A percentile compares a stretch with the other conserved stretches of the same genome.
Conservation (phyloP, 495 filamentous ascomycete species). For the Xylaria palmicola region DNA sequence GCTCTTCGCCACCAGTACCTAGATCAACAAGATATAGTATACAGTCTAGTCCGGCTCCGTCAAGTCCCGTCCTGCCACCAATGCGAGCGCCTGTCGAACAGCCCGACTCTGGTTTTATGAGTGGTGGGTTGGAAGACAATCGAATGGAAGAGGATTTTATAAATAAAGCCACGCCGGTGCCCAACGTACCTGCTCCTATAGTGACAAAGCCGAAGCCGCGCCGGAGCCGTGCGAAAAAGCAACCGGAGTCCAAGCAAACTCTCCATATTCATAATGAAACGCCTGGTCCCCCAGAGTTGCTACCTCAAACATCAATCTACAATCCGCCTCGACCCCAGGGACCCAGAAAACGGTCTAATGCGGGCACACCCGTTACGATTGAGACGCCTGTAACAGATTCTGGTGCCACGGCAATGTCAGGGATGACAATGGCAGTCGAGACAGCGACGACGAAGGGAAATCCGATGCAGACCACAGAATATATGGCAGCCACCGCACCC, state of each 20-base stretch:
- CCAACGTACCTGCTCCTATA: not conserved
- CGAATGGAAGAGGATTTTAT: conserved; percentile 51
- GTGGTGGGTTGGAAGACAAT: conserved; percentile 63
- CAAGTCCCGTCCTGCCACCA: conserved; percentile 71
- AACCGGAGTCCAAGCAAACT: conserved; percentile 24
- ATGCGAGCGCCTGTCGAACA: conserved; percentile 49
- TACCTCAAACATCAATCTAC: conserved; percentile 47
- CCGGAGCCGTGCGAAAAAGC: conserved; percentile 34
- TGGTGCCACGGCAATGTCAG: conserved; percentile 4
- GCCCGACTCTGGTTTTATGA: conserved; percentile 80
- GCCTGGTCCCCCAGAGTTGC: conserved; percentile 43
- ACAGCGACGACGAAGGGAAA: not conserved
- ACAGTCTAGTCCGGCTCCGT: conserved; percentile 55
- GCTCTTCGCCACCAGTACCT: conserved; percentile 76
- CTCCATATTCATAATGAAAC: conserved; percentile 41
- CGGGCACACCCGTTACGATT: conserved; percentile 30
- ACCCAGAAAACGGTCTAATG: conserved; percentile 18
- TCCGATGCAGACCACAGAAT: not conserved
- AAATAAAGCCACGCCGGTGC: conserved; percentile 32
- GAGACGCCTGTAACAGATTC: conserved; percentile 29
- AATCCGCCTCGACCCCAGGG: conserved; percentile 33
- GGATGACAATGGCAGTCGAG: not conserved
- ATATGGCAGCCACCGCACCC: not conserved
- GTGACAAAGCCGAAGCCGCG: conserved; percentile 32
- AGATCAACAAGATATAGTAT: conserved; percentile 45